These are phyloP conservation scores for Ambrosiella cleistominuta DNA, from an alignment of 2,329 filamentous ascomycete genomes.

Conservation along the genomic window DNA sequence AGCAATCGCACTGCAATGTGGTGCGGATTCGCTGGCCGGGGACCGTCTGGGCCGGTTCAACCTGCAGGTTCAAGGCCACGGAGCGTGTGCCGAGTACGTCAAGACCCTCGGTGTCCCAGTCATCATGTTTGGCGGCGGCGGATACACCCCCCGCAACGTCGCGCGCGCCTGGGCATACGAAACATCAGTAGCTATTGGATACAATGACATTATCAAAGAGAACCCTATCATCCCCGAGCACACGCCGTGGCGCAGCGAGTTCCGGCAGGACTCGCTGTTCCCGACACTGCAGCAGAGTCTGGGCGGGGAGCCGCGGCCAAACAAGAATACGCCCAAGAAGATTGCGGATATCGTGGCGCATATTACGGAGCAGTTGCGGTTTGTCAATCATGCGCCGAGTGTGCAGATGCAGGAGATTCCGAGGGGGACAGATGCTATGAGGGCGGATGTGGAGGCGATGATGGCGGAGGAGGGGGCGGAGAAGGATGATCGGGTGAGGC, in stretches of 20 bases:
- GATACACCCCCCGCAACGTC: slow-evolving; percentile 92
- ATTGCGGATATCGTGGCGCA: slow-evolving; percentile 59
- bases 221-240: slow-evolving; percentile 57
- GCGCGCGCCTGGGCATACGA: slow-evolving; percentile 95
- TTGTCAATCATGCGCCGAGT: slow-evolving; percentile 69
- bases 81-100: slow-evolving; percentile 75
- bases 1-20: slow-evolving; percentile 88
- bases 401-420: slow-evolving; percentile 71
- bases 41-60: slow-evolving; percentile 93
- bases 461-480: slow-evolving; percentile 48
- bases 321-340: slow-evolving; percentile 63
- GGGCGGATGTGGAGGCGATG: slow-evolving; percentile 51
- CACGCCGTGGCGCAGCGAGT: slow-evolving; percentile 74
- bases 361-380: slow-evolving; percentile 70
- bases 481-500: slow-evolving; percentile 34
- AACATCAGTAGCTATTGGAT: slow-evolving; percentile 73
- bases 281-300: slow-evolving; percentile 62
- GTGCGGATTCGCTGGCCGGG: slow-evolving; percentile 83
- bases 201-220: slow-evolving; percentile 42
- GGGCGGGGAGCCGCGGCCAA: slow-evolving; percentile 46
- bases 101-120: slow-evolving; percentile 67
- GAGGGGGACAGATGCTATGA: slow-evolving; percentile 50
- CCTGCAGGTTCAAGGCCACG: slow-evolving; percentile 86
- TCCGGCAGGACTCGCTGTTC: slow-evolving; percentile 74
- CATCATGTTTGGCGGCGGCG: slow-evolving; percentile 82